Evolutionary conservation across 1,284 basidiomycete species (phyloP), one percentile per base, ranked within the genome.

Genomic region (Cutaneotrichosporon mucoides): DNA sequence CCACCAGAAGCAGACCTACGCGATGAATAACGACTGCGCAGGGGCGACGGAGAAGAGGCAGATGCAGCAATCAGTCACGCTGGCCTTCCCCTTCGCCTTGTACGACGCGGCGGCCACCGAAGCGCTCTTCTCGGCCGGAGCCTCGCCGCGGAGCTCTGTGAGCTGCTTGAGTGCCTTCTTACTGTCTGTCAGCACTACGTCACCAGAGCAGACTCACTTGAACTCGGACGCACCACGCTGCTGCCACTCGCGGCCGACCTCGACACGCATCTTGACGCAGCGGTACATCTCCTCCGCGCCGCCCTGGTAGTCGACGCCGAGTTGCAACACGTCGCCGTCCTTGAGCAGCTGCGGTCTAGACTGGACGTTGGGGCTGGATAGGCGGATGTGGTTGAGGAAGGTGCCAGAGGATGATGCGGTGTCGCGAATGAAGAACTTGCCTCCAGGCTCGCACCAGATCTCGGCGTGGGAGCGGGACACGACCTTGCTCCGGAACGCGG

Each of bases 281-380:
- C 97, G 90, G 79, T 96, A 99, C 62, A 97, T 92, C 77, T 98
- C 94, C 79, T 99, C 94, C 5, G 90, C 86, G 0, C 95, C 96
- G 35, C 95, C 95, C 77, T 98, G 95, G 78, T 97, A 99, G 75
- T 99, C 96, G 37, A 99, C 93, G 1, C 95, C 95, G 1, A 98
- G 85, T 79, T 99, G 95, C 6, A 99, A 80, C 13, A 98, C 85
- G 78, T 99, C 95, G 1, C 95, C 95, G 65, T 98, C 95, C 77
- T 89, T 90, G 70, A 99, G 82, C 64, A 86, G 85, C 65, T 85
- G 88, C 0, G 92, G 85, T 43, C 86, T 82, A 3, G 86, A 88
- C 72, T 95, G 92, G 11, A 85, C 83, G 56, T 89, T 90, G 10
- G 95, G 92, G 0, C 87, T 83, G 40, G 88, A 88, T 9, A 99